Evolutionary conservation across 2,329 filamentous ascomycete genomes (phyloP).

Genomic region (Diplodia sapinea): DNA sequence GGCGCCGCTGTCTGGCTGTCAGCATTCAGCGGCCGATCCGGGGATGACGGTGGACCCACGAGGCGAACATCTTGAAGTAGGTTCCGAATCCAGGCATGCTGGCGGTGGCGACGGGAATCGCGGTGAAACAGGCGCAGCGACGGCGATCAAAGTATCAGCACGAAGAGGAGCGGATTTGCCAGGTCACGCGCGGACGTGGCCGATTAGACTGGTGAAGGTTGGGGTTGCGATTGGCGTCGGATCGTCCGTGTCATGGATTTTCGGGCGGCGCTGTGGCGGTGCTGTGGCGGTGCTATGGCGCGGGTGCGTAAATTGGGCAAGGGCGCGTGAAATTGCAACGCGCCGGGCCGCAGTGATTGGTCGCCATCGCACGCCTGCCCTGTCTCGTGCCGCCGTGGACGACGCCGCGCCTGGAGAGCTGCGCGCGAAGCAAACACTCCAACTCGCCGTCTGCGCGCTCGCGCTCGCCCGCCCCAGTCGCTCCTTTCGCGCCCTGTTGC

Average conservation of each 20-base stretch:
- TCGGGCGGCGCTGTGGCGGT: slow-evolving; percentile 9
- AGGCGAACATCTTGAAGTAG: slow-evolving; percentile 71
- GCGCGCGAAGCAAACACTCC: slow-evolving; percentile 25
- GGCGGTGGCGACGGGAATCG: slow-evolving; percentile 1
- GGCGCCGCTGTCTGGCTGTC: slow-evolving; percentile 63
- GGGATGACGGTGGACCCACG: slow-evolving; percentile 47
- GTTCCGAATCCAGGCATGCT: slow-evolving; percentile 44
- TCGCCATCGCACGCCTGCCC: not conserved
- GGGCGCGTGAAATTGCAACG: slow-evolving; percentile 12
- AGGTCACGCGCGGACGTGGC: slow-evolving; percentile 9
- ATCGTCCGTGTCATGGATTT: slow-evolving; percentile 26
- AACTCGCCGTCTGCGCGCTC: not conserved
- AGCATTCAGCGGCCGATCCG: slow-evolving; percentile 7
- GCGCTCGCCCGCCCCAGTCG: slow-evolving; percentile 13
- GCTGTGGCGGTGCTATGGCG: slow-evolving; percentile 17
- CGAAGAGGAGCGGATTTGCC: not conserved
- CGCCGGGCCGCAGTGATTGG: slow-evolving; percentile 13
- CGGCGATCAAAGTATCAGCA: not conserved
- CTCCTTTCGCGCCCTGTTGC: not conserved
- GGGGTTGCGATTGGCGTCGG: slow-evolving; percentile 25
- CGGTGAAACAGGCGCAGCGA: slow-evolving; percentile 1
- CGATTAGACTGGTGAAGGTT: not conserved
- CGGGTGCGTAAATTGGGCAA: not conserved
- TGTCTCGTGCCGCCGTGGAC: slow-evolving; percentile 4
- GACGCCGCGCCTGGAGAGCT: not conserved